Base-by-base conservation (phyloP, 805 yeast genomes). In the Candida awuae region DNA sequence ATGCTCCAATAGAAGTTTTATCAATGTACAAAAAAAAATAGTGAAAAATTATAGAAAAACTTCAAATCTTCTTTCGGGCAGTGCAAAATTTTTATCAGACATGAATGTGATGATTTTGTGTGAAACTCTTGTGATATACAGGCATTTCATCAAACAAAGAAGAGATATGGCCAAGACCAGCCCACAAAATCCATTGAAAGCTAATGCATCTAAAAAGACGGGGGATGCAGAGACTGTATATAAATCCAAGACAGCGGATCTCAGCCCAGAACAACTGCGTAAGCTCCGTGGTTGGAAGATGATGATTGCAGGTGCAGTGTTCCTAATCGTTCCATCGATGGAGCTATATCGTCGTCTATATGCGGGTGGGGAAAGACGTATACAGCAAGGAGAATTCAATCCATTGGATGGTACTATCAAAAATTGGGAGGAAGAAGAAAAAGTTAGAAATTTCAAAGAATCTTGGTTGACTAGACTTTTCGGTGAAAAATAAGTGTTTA, bases 321-420 rank as follows among this genome's bases (percentile, higher is more conserved):
- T 62, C 23, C 30, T 61, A 8, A 34, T 50, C 9, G 45, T 59
- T 6, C 63, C 67, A 0, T 43, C 55, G 3, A 34, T 45, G 5
- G 67, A 59, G 38, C 39, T 62, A 4, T 62, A 59, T 38, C 48
- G 59, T 30, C 40, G 67, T 19, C 34, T 56, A 12, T 55, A 65
- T 26, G 51, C 59, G 10, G 71, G 72, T 5, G 62, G 63, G 14
- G 71, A 67, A 34, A 56, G 71, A 43, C 60, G 62, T 23, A 57
- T 59, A 3, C 77, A 71, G 47, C 53, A 62, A 30, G 77, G 77
- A 9, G 72, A 65, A 32, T 56, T 59, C 42, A 51, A 57, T 34
- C 64, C 68, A 1, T 55, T 55, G 1, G 74, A 69, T 36, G 75
- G 75, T 0, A 59, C 68, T 1, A 52, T 69, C 5, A 52, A 69